Conservation (phyloP, 768 basidiomycete genomes). For the Boletus barrowsii region DNA sequence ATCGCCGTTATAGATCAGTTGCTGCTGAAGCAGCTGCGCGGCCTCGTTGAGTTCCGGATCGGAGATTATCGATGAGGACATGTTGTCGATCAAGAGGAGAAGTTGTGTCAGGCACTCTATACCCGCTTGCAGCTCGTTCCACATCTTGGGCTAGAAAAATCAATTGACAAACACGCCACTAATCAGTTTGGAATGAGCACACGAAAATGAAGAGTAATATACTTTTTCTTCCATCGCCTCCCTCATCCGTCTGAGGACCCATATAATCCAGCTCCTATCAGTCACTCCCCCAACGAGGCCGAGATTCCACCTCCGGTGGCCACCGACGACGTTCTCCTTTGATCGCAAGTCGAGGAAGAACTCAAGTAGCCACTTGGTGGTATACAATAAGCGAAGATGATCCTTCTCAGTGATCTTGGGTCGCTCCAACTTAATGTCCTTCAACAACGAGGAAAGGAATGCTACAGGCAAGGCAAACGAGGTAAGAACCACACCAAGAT, state of each 20-base stretch:
- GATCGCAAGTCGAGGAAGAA: slow-evolving; percentile 67
- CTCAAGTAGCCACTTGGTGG: slow-evolving; percentile 89
- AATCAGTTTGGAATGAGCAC: slow-evolving; percentile 2
- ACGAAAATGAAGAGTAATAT: slow-evolving; percentile 2
- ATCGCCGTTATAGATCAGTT: slow-evolving; percentile 94
- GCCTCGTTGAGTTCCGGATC: slow-evolving; percentile 58
- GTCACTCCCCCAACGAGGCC: slow-evolving; percentile 81
- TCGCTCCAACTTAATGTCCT: slow-evolving; percentile 91
- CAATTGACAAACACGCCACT: slow-evolving; percentile 6
- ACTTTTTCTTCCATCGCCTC: slow-evolving; percentile 91
- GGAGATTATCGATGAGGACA: slow-evolving; percentile 53
- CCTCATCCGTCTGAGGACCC: slow-evolving; percentile 88
- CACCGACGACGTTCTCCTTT: slow-evolving; percentile 33
- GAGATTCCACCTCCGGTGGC: slow-evolving; percentile 51
- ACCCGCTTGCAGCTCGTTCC: slow-evolving; percentile 93
- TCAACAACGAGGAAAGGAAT: slow-evolving; percentile 82
- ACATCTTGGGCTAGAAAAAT: slow-evolving; percentile 73
- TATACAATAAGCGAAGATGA: slow-evolving; percentile 81
- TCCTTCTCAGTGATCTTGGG: slow-evolving; percentile 94
- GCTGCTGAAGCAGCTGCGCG: slow-evolving; percentile 78
- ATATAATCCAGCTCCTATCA: slow-evolving; percentile 83
- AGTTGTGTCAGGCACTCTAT: slow-evolving; percentile 93
- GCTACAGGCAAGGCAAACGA: slow-evolving; percentile 42
- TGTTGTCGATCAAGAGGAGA: slow-evolving; percentile 81
- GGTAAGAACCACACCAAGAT: slow-evolving; percentile 17